Percentiles rank a stretch among this genome's conserved stretches.
phyloP scores from a whole-genome alignment of 345 rosid genomes.

The Gossypium thurberi region DNA sequence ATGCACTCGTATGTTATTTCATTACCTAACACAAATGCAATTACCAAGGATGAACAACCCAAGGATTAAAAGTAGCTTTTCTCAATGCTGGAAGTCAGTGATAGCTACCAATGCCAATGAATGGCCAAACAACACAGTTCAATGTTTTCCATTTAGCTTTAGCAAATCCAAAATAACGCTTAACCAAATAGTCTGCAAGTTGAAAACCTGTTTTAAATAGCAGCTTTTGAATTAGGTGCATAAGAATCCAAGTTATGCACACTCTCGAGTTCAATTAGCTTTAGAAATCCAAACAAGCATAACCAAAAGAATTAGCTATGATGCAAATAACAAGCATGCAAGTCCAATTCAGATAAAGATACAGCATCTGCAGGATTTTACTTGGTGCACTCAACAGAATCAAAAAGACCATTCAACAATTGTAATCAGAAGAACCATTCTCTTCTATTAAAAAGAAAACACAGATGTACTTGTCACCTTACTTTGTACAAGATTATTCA shows the following conservation, averaged over 20 bases:
- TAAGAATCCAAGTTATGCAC: too few relatives aligned
- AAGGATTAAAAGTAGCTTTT: background rate
- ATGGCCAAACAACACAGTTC: background rate
- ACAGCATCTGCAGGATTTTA: too few relatives aligned
- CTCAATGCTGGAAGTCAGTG: background rate
- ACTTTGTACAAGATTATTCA: conserved; percentile 33
- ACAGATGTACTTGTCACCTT: conserved; percentile 14
- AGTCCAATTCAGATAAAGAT: too few relatives aligned
- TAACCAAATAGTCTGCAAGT: background rate
- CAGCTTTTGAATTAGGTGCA: background rate
- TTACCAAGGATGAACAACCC: background rate
- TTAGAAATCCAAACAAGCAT: too few relatives aligned
- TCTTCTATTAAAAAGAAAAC: conserved; percentile 13
- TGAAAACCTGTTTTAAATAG: background rate
- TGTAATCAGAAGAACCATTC: conserved; percentile 14
- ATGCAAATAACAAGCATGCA: too few relatives aligned
- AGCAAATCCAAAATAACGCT: background rate
- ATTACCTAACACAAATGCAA: background rate
- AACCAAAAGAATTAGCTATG: too few relatives aligned
- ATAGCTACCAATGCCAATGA: background rate
- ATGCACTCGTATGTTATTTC: background rate
- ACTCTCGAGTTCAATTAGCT: too few relatives aligned
- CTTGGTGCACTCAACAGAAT: too few relatives aligned
- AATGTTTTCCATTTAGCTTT: background rate
- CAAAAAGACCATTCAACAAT: conserved; percentile 1